These are phyloP conservation scores for Davidsoniella virescens DNA, from an alignment of 2,329 filamentous ascomycete species.

Conservation along the genomic window DNA sequence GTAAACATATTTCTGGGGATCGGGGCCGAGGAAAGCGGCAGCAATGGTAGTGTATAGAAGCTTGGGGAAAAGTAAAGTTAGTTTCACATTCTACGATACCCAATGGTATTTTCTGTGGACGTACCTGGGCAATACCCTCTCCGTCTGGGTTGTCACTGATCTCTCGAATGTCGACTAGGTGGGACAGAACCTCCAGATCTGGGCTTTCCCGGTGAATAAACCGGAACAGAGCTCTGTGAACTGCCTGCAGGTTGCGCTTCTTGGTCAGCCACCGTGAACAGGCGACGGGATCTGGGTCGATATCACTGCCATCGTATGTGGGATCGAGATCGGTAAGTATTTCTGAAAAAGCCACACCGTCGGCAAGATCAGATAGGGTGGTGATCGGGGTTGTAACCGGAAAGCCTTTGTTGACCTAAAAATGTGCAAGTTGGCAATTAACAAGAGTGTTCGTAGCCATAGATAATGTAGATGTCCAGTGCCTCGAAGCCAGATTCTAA, in stretches of 20 bases:
- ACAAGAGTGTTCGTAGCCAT: background rate
- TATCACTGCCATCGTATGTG: slow-evolving; percentile 37
- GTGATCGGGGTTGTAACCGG: slow-evolving; percentile 29
- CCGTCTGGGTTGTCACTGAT: slow-evolving; percentile 40
- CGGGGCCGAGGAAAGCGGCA: slow-evolving; percentile 43
- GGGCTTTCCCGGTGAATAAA: slow-evolving; percentile 38
- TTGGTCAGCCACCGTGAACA: slow-evolving; percentile 28
- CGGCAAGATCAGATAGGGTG: slow-evolving; percentile 34
- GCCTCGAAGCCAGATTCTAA: background rate
- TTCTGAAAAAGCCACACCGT: slow-evolving; percentile 37
- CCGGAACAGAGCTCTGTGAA: slow-evolving; percentile 37
- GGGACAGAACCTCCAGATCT: slow-evolving; percentile 35
- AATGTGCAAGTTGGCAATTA: slow-evolving; percentile 7
- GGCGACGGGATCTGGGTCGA: slow-evolving; percentile 30
- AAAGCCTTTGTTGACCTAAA: slow-evolving; percentile 25
- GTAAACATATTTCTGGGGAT: slow-evolving; percentile 36
- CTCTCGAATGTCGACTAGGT: slow-evolving; percentile 38
- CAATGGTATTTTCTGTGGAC: slow-evolving; percentile 1
- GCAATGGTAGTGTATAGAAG: slow-evolving; percentile 45
- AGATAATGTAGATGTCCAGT: background rate
- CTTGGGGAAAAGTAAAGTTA: slow-evolving; percentile 18
- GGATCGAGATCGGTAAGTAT: slow-evolving; percentile 42
- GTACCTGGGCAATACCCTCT: slow-evolving; percentile 37
- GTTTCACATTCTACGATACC: background rate
- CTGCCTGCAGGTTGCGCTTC: slow-evolving; percentile 36